Conservation (phyloP, 305 asterid genomes). For the Fraxinus dipetala region DNA sequence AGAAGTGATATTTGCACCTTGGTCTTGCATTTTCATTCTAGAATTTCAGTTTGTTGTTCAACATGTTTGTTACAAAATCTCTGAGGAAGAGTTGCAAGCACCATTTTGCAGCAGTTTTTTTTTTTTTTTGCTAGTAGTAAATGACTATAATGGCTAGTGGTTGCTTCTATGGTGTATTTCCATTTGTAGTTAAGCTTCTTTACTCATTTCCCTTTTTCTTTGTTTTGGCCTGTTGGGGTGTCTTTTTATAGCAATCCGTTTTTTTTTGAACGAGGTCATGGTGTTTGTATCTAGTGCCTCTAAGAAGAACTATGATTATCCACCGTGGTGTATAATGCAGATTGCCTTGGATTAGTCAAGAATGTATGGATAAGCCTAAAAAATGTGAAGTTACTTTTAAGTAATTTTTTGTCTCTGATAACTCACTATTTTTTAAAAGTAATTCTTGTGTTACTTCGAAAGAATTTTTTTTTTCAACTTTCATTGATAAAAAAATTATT, state of each 20-base stretch:
- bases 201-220: neutral
- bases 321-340: neutral
- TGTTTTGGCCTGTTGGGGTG: neutral
- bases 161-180: neutral
- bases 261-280: neutral
- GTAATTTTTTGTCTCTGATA: neutral
- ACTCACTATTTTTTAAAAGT: neutral
- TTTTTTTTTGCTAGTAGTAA: neutral
- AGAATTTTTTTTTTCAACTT: neutral
- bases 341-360: neutral
- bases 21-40: neutral
- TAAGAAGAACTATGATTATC: neutral
- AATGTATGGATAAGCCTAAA: neutral
- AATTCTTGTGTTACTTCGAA: neutral
- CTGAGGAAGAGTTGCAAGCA: neutral
- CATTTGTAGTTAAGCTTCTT: neutral
- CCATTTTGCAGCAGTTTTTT: neutral
- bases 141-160: neutral
- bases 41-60: neutral
- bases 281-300: neutral
- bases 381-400: neutral
- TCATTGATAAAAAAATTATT: neutral
- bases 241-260: neutral
- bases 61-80: neutral
- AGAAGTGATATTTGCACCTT: neutral